phyloP scores from a whole-genome alignment of 2,329 filamentous ascomycete genomes.

The Neospermospora avenae region DNA sequence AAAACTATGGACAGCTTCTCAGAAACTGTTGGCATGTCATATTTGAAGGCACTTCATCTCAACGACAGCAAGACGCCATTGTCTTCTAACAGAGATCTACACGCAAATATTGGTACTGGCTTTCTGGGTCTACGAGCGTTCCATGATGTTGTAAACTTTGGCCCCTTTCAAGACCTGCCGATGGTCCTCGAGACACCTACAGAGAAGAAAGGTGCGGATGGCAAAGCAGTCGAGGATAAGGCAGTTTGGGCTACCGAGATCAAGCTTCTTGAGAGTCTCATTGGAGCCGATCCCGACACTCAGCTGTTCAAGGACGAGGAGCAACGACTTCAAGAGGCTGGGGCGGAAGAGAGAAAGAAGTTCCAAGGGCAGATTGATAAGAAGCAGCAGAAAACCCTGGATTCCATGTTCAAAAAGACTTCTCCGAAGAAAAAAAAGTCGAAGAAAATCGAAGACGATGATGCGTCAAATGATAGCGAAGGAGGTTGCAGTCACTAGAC shows the following conservation, averaged over 20 bases:
- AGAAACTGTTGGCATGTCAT: slow-evolving; percentile 69
- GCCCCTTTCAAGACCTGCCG: slow-evolving; percentile 71
- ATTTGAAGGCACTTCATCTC: slow-evolving; percentile 82
- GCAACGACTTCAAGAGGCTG: slow-evolving; percentile 61
- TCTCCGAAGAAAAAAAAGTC: slow-evolving; percentile 39
- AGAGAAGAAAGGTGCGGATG: slow-evolving; percentile 63
- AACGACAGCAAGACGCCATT: slow-evolving; percentile 96
- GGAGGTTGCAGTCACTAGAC: slow-evolving; percentile 30
- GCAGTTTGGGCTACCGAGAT: slow-evolving; percentile 90
- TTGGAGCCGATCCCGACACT: slow-evolving; percentile 77
- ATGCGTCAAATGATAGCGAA: slow-evolving; percentile 26
- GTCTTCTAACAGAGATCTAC: slow-evolving; percentile 76
- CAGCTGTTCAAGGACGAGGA: slow-evolving; percentile 69
- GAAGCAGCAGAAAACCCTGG: slow-evolving; percentile 50
- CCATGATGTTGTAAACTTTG: slow-evolving; percentile 84
- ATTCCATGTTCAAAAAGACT: slow-evolving; percentile 38
- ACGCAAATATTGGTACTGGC: slow-evolving; percentile 94
- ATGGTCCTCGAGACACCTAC: slow-evolving; percentile 98
- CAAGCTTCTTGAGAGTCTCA: slow-evolving; percentile 84
- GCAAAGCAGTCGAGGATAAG: slow-evolving; percentile 72
- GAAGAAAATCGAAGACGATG: slow-evolving; percentile 34
- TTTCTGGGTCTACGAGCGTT: slow-evolving; percentile 90
- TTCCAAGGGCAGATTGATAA: slow-evolving; percentile 77
- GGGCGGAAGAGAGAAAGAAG: slow-evolving; percentile 68
- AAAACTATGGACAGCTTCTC: slow-evolving; percentile 76